These are phyloP conservation scores for Xanthoceras sorbifolium DNA, from an alignment of 345 rosid species.

Conservation along the genomic window DNA sequence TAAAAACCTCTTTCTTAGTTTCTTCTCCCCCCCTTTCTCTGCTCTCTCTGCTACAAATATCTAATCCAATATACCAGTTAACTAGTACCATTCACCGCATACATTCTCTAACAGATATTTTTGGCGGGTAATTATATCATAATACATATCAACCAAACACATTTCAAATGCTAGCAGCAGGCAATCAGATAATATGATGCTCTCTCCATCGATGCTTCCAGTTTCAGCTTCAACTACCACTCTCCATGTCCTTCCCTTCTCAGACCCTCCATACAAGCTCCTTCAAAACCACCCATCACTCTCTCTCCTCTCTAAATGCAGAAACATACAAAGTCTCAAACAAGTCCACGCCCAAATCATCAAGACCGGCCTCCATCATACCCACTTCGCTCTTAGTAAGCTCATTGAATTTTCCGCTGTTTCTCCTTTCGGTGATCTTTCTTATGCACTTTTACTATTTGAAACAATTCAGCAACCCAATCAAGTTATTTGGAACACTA, in stretches of 20 bases:
- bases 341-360: conserved; percentile 61
- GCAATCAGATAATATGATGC: conserved; percentile 23
- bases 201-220: conserved; percentile 28
- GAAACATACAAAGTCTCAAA: conserved; percentile 41
- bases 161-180: conserved; percentile 7
- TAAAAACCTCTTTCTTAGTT: too few relatives aligned
- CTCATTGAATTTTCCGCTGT: conserved; percentile 60
- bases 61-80: too few relatives aligned
- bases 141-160: neutral
- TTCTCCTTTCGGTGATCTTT: conserved; percentile 59
- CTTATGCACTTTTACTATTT: conserved; percentile 57
- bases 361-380: conserved; percentile 73
- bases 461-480: conserved; percentile 58
- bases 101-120: neutral
- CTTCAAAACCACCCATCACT: conserved; percentile 63
- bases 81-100: too few relatives aligned
- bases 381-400: conserved; percentile 72
- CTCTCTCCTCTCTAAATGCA: conserved; percentile 63
- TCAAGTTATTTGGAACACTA: conserved; percentile 59
- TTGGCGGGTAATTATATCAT: conserved; percentile 11
- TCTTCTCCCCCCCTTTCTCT: too few relatives aligned
- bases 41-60: too few relatives aligned
- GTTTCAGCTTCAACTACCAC: conserved; percentile 31
- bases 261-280: conserved; percentile 67
- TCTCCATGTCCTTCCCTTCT: conserved; percentile 50